Evolutionary conservation across 2,329 filamentous ascomycete species (phyloP), one percentile per base, ranked within the genome.

Genomic region (Pseudogymnoascus sp.): DNA sequence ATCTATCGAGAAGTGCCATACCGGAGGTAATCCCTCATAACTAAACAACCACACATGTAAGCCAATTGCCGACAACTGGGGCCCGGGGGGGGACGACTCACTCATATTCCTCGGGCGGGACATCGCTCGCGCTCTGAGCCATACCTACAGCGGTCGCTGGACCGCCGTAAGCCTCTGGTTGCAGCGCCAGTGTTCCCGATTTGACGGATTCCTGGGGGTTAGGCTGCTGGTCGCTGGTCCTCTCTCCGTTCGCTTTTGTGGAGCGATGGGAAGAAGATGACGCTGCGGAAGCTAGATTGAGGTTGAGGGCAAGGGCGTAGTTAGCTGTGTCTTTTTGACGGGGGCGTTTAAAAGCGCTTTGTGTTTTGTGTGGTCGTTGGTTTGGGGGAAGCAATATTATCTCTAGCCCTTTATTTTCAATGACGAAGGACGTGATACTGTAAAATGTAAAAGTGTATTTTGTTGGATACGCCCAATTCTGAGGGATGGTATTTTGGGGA

Each of bases 121-220:
- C 54, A 34, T 60, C 54, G 54, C 34, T 60, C 34, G 54, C 54
- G 54, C 54, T 37, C 28, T 34, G 28, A 37, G 54, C 28, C 54
- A 60, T 60, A 34, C 34, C 54, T 34, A 60, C 34, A 60, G 34
- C 54, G 54, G 54, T 60, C 54, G 54, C 54, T 19, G 54, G 54
- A 60, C 54, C 54, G 54, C 54, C 54, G 54, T 34, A 37, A 34
- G 54, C 54, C 28, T 60, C 34, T 60, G 54, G 54, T 60, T 60
- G 54, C 28, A 60, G 54, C 54, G 54, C 54, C 54, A 60, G 54
- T 34, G 54, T 60, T 60, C 34, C 54, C 28, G 54, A 60, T 60
- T 60, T 60, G 28, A 41, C 43, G 21, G 43, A 25, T 25, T 48
- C 43, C 43, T 10, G 23, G 43, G 43, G 43, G 43, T 11, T 1